Evolutionary conservation across 2,329 filamentous ascomycete species (phyloP).

Genomic region (Cadophora sp.): DNA sequence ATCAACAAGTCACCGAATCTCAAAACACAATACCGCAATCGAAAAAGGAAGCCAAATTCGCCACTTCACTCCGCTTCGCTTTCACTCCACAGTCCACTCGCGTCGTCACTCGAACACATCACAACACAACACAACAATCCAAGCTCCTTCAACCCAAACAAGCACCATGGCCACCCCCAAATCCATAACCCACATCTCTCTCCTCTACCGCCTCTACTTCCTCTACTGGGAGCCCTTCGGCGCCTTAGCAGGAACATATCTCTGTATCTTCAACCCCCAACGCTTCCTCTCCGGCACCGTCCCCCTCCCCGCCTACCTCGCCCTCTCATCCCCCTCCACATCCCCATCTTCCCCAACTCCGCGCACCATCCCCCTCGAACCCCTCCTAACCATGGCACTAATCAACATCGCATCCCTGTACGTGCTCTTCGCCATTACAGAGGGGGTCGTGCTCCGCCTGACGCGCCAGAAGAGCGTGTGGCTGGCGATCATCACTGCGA

Average conservation of each 20-base stretch:
- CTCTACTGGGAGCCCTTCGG: conserved; percentile 38
- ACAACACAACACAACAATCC: neutral
- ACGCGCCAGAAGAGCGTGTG: conserved; percentile 42
- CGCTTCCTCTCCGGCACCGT: conserved; percentile 35
- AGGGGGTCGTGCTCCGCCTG: conserved; percentile 41
- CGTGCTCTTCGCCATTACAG: conserved; percentile 42
- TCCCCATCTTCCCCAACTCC: conserved; percentile 26
- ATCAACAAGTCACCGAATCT: too few relatives aligned
- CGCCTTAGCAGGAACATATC: conserved; percentile 36
- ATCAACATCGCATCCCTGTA: conserved; percentile 44
- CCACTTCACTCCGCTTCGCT: too few relatives aligned
- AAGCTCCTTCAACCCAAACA: neutral
- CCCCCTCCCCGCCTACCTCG: conserved; percentile 29
- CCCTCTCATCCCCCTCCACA: conserved; percentile 31
- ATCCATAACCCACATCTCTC: conserved; percentile 24
- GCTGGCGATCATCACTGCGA: conserved; percentile 36
- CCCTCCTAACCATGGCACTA: conserved; percentile 38
- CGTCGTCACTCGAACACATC: too few relatives aligned
- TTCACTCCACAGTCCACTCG: too few relatives aligned
- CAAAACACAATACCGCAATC: too few relatives aligned
- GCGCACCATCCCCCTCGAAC: conserved; percentile 30
- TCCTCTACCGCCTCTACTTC: conserved; percentile 39
- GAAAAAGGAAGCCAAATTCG: too few relatives aligned
- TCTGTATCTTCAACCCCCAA: conserved; percentile 31
- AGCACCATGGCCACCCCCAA: neutral